Conservation (phyloP, 1,284 basidiomycete genomes). For the Papiliotrema fonsecae region DNA sequence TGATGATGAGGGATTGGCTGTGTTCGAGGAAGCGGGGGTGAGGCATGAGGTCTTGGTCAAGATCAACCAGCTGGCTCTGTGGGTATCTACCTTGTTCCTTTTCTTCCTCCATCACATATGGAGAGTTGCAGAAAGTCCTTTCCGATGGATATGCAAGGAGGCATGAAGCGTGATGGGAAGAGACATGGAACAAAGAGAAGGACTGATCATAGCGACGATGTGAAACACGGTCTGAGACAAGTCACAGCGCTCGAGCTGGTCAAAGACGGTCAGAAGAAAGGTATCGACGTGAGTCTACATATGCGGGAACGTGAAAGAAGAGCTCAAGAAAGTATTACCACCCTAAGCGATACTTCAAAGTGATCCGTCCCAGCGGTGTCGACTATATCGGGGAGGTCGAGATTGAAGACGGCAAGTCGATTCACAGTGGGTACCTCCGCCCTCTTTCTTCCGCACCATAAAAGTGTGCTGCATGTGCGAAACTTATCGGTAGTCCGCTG, state of each 20-base stretch:
- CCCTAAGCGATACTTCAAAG: slow-evolving; percentile 33
- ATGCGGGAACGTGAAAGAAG: too few species aligned
- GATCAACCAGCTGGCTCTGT: slow-evolving; percentile 39
- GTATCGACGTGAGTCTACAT: slow-evolving; percentile 31
- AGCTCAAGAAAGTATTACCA: slow-evolving; percentile 44
- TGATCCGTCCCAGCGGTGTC: slow-evolving; percentile 26
- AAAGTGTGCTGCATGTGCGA: neutral
- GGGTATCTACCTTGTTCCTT: slow-evolving; percentile 7
- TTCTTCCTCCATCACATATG: too few species aligned
- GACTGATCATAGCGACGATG: slow-evolving; percentile 22
- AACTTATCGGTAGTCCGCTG: slow-evolving; percentile 21
- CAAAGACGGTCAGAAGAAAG: slow-evolving; percentile 27
- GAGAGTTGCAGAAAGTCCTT: neutral
- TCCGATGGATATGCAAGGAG: neutral
- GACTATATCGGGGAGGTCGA: slow-evolving; percentile 41
- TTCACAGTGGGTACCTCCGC: slow-evolving; percentile 25
- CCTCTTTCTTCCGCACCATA: neutral
- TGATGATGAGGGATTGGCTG: slow-evolving; percentile 26
- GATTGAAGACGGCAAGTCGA: slow-evolving; percentile 35
- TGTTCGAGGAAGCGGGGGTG: slow-evolving; percentile 31
- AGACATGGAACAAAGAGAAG: neutral
- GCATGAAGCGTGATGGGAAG: neutral
- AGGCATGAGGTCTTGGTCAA: slow-evolving; percentile 37
- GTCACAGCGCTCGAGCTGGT: slow-evolving; percentile 30
- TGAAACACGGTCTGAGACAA: slow-evolving; percentile 31